Evolutionary conservation across 2,329 filamentous ascomycete species (phyloP).

Genomic region (Aspergillus puulaauensis): DNA sequence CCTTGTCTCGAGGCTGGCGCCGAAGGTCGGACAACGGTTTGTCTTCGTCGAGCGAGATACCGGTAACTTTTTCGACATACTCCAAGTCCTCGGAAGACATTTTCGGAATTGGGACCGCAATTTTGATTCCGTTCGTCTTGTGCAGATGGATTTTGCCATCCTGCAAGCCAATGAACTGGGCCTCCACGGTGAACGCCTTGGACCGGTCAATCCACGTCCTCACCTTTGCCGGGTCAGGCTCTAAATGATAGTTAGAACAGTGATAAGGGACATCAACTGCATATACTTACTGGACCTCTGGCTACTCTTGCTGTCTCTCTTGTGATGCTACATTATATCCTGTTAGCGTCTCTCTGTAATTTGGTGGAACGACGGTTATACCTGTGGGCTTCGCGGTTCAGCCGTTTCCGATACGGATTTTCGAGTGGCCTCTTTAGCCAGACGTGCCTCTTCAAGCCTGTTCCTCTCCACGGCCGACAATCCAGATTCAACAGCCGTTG

Average conservation of each 20-base stretch:
- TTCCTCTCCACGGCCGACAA: slow-evolving; percentile 75
- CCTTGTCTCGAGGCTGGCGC: slow-evolving; percentile 41
- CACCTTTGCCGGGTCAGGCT: slow-evolving; percentile 79
- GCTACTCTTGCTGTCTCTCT: slow-evolving; percentile 67
- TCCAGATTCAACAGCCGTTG: slow-evolving; percentile 57
- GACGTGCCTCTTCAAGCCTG: slow-evolving; percentile 73
- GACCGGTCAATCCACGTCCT: slow-evolving; percentile 94
- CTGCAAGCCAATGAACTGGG: slow-evolving; percentile 89
- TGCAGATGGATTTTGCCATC: slow-evolving; percentile 97
- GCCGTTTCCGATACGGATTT: slow-evolving; percentile 56
- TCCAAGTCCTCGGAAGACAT: slow-evolving; percentile 96
- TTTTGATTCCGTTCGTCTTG: slow-evolving; percentile 97
- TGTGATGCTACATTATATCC: slow-evolving; percentile 65
- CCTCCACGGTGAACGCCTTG: slow-evolving; percentile 95
- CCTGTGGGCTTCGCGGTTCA: slow-evolving; percentile 61
- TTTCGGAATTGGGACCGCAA: slow-evolving; percentile 90
- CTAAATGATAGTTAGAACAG: slow-evolving; percentile 42
- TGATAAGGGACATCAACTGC: background rate
- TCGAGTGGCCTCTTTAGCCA: slow-evolving; percentile 77
- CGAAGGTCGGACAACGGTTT: slow-evolving; percentile 86
- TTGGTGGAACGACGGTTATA: slow-evolving; percentile 61
- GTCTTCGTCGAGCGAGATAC: slow-evolving; percentile 84
- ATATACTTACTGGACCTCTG: slow-evolving; percentile 69
- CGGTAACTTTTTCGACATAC: slow-evolving; percentile 87
- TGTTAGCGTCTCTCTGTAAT: slow-evolving; percentile 55